Evolutionary conservation across 2,329 filamentous ascomycete species (phyloP), one percentile per base, ranked within the genome.

Genomic region (Aspergillus fischeri): DNA sequence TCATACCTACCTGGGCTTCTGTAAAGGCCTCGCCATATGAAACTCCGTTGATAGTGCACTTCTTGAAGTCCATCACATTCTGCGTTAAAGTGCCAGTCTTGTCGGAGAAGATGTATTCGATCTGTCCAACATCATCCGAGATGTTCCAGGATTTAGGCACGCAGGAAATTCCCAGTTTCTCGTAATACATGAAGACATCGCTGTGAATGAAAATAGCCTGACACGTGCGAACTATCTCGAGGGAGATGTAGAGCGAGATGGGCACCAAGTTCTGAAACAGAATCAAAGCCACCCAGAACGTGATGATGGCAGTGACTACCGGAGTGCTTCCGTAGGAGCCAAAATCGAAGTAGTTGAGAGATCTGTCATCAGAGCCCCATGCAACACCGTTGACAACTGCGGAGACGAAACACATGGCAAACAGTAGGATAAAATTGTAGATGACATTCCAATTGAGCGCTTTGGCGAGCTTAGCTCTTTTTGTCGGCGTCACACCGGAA

Each of bases 111-210:
- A 99, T 96, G 78, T 97, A 99, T 75, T 97, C 94, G 61, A 99
- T 96, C 76, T 99, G 94, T 11, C 94, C 94, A 49, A 99, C 82
- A 67, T 99, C 95, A 70, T 99, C 94, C 0, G 93, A 97, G 52
- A 99, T 97, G 71, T 97, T 99, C 94, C 94, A 99, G 0, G 92
- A 92, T 70, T 97, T 97, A 4, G 95, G 94, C 10, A 96, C 91
- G 71, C 95, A 99, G 1, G 93, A 92, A 70, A 96, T 92, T 68
- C 96, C 92, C 63, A 97, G 86, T 67, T 86, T 87, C 56, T 94
- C 94, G 77, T 99, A 96, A 76, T 97, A 99, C 95, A 99, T 99
- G 70, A 88, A 86, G 4, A 90, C 84, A 70, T 99, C 94, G 77
- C 88, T 96, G 79, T 96, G 97, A 70, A 99, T 99, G 80, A 99